phyloP scores from a whole-genome alignment of 345 rosid species.

The Nephelium lappaceum region DNA sequence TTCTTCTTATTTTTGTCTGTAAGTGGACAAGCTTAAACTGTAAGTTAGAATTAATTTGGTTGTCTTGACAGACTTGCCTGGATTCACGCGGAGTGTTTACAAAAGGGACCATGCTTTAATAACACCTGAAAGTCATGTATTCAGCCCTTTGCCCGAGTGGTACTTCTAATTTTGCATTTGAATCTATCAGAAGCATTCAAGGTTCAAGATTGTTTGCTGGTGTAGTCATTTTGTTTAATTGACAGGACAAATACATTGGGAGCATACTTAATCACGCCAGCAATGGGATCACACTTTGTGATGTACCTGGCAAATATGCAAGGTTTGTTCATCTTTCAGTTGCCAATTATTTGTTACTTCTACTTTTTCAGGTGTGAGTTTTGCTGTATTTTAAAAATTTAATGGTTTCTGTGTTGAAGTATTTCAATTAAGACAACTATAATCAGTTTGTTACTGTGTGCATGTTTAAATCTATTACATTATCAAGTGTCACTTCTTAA shows the following conservation, averaged over 20 bases:
- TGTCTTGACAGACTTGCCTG: slow-evolving; percentile 75
- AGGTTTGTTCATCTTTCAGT: slow-evolving; percentile 48
- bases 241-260: slow-evolving; percentile 80
- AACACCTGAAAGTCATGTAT: slow-evolving; percentile 94
- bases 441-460: neutral
- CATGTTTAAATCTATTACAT: slow-evolving; percentile 3
- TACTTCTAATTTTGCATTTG: slow-evolving; percentile 30
- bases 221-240: slow-evolving; percentile 32
- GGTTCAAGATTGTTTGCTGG: slow-evolving; percentile 11
- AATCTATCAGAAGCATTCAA: neutral
- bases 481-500: neutral
- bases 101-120: slow-evolving; percentile 78
- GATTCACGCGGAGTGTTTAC: slow-evolving; percentile 87
- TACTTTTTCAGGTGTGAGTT: neutral
- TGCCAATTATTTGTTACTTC: slow-evolving; percentile 3
- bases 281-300: slow-evolving; percentile 88
- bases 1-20: neutral
- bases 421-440: slow-evolving; percentile 4
- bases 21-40: neutral
- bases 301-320: slow-evolving; percentile 90
- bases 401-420: neutral
- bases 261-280: slow-evolving; percentile 84
- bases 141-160: slow-evolving; percentile 89
- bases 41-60: slow-evolving; percentile 12
- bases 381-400: neutral